Conservation (phyloP, 1,139 yeast species). For the Blastobotrys elegans region DNA sequence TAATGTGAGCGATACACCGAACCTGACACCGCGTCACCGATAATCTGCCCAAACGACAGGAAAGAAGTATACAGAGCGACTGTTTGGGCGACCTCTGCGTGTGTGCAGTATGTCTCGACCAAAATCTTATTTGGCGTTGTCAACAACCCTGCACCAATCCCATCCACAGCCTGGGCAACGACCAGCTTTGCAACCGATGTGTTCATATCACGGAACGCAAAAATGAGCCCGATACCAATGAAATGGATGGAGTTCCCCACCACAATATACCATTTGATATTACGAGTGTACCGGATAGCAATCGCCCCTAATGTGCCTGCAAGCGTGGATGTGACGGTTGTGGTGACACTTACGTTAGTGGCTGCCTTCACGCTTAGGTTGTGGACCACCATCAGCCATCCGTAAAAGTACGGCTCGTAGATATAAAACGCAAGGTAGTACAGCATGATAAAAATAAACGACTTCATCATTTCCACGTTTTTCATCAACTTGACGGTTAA, state of each 20-base stretch:
- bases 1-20: constrained; percentile 17
- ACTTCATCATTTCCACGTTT: constrained; percentile 12
- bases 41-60: constrained; percentile 19
- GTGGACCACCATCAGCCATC: constrained; percentile 48
- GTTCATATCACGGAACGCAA: constrained; percentile 14
- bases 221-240: constrained; percentile 44
- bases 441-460: constrained; percentile 15
- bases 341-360: constrained; percentile 52
- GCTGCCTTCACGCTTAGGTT: constrained; percentile 55
- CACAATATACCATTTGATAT: constrained; percentile 55
- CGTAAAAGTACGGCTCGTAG: constrained; percentile 18
- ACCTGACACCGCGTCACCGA: constrained; percentile 20
- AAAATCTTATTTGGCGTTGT: constrained; percentile 20
- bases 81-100: constrained; percentile 22
- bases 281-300: constrained; percentile 43
- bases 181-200: constrained; percentile 18
- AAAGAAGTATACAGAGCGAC: constrained; percentile 24
- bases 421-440: constrained; percentile 18
- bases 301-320: constrained; percentile 56
- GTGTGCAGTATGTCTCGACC: constrained; percentile 21
- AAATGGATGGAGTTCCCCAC: constrained; percentile 52
- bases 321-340: constrained; percentile 57
- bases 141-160: constrained; percentile 24
- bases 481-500: constrained; percentile 11
- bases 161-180: constrained; percentile 20